Evolutionary conservation across 129 eudicot species (phyloP), one percentile per base, ranked within the genome.

Genomic region (Pseudognaphalium luteoalbum): DNA sequence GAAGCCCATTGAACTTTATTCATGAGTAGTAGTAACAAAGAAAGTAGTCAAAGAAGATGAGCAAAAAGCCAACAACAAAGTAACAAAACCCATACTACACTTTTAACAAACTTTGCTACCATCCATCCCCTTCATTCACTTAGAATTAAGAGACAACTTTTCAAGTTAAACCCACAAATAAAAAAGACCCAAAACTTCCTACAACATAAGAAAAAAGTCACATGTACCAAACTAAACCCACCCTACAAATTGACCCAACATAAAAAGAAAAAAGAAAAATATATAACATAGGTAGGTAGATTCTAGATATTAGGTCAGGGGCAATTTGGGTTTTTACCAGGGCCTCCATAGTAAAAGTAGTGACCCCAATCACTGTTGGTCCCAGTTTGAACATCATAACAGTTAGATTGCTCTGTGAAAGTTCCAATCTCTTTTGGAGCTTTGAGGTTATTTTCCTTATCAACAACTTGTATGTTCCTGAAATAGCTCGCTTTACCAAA

Each of bases 301-400:
- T 66, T 71, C 75, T 68, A 65, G 51, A 52, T 35, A 25, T 0
- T 64, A 37, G 73, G 78, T 81, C 72, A 91, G 39, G 83, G 90
- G 83, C 97, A 91, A 68, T 91, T 88, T 15, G 87, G 78, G 83
- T 91, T 91, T 83, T 76, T 88, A 65, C 97, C 97, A 77, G 97
- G 97, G 71, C 97, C 97, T 56, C 97, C 97, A 87, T 88, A 91
- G 82, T 91, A 91, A 61, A 91, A 88, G 84, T 81, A 88, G 76
- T 85, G 90, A 57, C 97, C 97, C 97, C 97, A 91, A 70, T 91
- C 97, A 33, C 85, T 92, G 83, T 91, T 91, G 54, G 81, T 88
- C 1, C 97, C 97, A 2, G 87, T 86, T 78, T 91, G 92, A 37
- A 91, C 88, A 87, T 91, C 95, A 70, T 91, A 91, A 83, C 97